Percentiles rank a stretch among this genome's conserved stretches.
Evolutionary conservation across 2,329 filamentous ascomycete genomes (phyloP).

Genomic region (Fusarium aywerte): DNA sequence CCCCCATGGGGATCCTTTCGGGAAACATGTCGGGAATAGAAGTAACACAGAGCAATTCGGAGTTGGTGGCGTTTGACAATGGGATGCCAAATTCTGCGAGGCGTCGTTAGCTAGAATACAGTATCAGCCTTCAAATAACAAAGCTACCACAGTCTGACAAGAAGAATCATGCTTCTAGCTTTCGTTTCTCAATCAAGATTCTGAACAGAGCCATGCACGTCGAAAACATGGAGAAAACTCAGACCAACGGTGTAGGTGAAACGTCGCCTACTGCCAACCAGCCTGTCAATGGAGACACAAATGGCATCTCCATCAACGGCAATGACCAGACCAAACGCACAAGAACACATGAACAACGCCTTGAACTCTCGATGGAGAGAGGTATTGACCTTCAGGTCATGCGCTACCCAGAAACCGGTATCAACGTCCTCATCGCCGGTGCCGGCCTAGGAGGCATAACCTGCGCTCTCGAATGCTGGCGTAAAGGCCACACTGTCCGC

Average conservation of each 20-base stretch:
- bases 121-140: slow-evolving; percentile 12
- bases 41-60: background rate
- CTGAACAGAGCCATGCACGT: background rate
- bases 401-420: slow-evolving; percentile 28
- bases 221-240: background rate
- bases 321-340: background rate
- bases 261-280: background rate
- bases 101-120: background rate
- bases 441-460: slow-evolving; percentile 21
- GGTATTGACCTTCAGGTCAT: slow-evolving; percentile 25
- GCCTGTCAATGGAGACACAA: background rate
- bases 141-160: background rate
- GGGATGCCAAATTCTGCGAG: background rate
- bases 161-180: fast-evolving
- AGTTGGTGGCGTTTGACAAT: background rate
- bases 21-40: slow-evolving; percentile 19
- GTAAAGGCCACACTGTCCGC: slow-evolving; percentile 32
- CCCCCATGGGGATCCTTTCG: background rate
- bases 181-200: fast-evolving
- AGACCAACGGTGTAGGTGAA: background rate
- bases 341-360: background rate
- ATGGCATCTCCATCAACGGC: background rate
- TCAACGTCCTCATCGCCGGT: slow-evolving; percentile 25
- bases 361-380: slow-evolving; percentile 6
- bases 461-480: slow-evolving; percentile 31